These are phyloP conservation scores for Talaromyces sp. DNA, from an alignment of 2,329 filamentous ascomycete genomes.

Conservation along the genomic window DNA sequence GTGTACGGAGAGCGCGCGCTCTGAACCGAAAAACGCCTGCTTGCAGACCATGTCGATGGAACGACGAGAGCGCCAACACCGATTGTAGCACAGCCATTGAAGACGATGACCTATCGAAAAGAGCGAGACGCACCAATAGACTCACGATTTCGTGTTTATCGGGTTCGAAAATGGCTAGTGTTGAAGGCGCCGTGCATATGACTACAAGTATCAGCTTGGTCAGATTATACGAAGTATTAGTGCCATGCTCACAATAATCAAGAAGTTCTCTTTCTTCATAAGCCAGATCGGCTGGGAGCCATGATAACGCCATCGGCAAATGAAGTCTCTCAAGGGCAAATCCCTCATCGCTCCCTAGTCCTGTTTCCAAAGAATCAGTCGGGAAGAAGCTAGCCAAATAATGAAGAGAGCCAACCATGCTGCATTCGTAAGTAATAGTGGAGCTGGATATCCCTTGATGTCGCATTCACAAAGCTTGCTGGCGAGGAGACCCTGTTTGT, in stretches of 20 bases:
- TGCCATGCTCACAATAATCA: conserved; percentile 5
- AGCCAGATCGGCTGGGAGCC: conserved; percentile 9
- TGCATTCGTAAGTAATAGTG: conserved; percentile 14
- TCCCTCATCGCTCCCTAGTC: conserved; percentile 10
- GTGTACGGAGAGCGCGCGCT: conserved; percentile 14
- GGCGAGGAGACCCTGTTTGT: conserved; percentile 11
- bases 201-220: conserved; percentile 9
- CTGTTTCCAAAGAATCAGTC: conserved; percentile 11
- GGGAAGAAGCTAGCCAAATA: neutral
- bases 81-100: conserved; percentile 15
- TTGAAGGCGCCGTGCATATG: conserved; percentile 3
- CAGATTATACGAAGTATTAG: neutral
- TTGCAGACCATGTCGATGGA: conserved; percentile 14
- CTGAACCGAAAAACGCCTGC: conserved; percentile 13
- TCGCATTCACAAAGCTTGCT: conserved; percentile 11
- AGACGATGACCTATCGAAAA: conserved; percentile 11
- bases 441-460: conserved; percentile 12
- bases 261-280: conserved; percentile 14
- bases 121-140: conserved; percentile 3
- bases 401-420: neutral
- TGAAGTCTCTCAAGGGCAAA: conserved; percentile 9
- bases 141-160: conserved; percentile 7
- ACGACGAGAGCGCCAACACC: conserved; percentile 14
- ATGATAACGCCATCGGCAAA: conserved; percentile 11
- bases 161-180: conserved; percentile 7